Percentiles rank a stretch among this genome's conserved stretches.
Conservation (phyloP, 352 stramenopile genomes). For the Aphanomyces cochlioides region DNA sequence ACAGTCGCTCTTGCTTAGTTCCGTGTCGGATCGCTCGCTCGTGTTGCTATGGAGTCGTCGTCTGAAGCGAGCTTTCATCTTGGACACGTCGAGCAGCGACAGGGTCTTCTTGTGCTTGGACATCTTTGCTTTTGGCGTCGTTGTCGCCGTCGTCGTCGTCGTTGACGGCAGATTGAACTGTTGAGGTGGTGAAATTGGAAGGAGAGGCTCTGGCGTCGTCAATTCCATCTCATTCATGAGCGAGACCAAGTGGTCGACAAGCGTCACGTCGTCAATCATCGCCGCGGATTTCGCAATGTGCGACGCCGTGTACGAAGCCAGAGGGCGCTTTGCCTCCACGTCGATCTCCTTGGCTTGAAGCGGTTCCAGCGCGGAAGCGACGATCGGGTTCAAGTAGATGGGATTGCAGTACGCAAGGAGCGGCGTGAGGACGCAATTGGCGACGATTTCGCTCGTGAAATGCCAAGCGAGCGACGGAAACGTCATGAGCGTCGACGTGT, state of each 20-base stretch:
- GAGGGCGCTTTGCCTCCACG: background rate
- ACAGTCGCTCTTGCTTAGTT: background rate
- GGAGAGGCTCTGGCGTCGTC: background rate
- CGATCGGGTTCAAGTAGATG: slow-evolving; percentile 16
- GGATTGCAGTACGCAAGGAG: slow-evolving; percentile 10
- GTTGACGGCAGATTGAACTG: background rate
- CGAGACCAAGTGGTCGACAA: slow-evolving; percentile 5
- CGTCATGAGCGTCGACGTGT: background rate
- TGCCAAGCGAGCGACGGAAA: slow-evolving; percentile 5
- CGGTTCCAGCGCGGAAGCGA: background rate
- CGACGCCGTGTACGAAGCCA: slow-evolving; percentile 3
- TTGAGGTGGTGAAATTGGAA: background rate
- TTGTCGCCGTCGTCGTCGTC: background rate
- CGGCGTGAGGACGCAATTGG: slow-evolving; percentile 17
- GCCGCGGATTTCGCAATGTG: background rate
- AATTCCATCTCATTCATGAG: slow-evolving; percentile 1
- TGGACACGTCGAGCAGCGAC: background rate
- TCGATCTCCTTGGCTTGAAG: slow-evolving; percentile 3
- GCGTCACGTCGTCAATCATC: background rate
- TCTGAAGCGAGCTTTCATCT: slow-evolving; percentile 18
- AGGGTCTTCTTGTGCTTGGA: slow-evolving; percentile 8
- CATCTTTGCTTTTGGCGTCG: background rate
- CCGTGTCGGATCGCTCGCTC: slow-evolving; percentile 3
- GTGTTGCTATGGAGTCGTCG: background rate
- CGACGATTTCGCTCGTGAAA: slow-evolving; percentile 21